These are phyloP conservation scores for Alternaria arborescens DNA, from an alignment of 2,329 filamentous ascomycete genomes.

Conservation along the genomic window DNA sequence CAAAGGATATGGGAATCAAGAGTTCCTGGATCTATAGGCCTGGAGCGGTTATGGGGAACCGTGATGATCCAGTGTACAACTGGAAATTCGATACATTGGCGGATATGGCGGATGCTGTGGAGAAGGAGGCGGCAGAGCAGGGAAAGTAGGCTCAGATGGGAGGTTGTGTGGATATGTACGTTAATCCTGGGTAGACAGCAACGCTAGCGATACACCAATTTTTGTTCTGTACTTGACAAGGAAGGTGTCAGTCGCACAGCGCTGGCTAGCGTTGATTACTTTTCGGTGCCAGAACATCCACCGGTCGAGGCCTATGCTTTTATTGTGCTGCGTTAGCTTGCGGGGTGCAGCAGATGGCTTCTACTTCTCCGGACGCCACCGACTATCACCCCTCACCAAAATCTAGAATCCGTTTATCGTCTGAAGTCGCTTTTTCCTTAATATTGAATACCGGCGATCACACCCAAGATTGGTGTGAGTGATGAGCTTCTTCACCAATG, in stretches of 20 bases:
- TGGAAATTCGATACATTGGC: constrained; percentile 68
- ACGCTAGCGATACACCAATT: constrained; percentile 3
- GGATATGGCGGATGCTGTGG: constrained; percentile 68
- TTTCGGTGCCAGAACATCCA: constrained; percentile 5
- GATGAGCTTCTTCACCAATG: not conserved
- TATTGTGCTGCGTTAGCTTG: constrained; percentile 3
- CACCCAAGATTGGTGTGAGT: not conserved
- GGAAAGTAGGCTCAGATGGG: constrained; percentile 5
- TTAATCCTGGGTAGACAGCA: not conserved
- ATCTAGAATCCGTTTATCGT: not conserved
- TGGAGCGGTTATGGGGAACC: constrained; percentile 57
- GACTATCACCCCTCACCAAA: not conserved
- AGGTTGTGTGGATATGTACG: not conserved
- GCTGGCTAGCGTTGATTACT: not conserved
- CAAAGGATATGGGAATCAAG: constrained; percentile 66
- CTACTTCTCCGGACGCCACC: constrained; percentile 1
- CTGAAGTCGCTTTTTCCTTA: not conserved
- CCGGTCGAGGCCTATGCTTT: not conserved
- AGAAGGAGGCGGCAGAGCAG: constrained; percentile 40
- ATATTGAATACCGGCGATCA: not conserved
- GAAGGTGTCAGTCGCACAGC: not conserved
- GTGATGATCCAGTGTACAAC: constrained; percentile 51
- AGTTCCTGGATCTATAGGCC: constrained; percentile 72
- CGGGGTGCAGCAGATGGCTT: constrained; percentile 1
- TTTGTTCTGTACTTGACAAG: constrained; percentile 2